A percentile compares a stretch with the other conserved stretches of the same genome.
These are phyloP conservation scores for Cordyceps pruinosa DNA, from an alignment of 2,329 filamentous ascomycete genomes.

Conservation along the genomic window DNA sequence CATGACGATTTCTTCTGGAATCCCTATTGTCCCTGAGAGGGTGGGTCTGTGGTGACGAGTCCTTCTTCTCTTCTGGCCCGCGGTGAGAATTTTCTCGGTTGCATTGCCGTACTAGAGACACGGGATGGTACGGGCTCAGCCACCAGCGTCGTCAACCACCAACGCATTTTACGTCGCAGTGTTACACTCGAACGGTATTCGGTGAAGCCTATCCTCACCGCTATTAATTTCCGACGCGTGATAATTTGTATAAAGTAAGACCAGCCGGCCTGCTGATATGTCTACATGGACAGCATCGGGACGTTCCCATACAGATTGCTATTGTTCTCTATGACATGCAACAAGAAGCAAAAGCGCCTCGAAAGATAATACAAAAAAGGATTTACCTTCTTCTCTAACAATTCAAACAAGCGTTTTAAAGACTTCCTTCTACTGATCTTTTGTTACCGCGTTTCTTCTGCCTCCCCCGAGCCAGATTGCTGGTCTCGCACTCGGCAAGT, in stretches of 20 bases:
- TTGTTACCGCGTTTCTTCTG: neutral
- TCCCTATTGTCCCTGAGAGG: neutral
- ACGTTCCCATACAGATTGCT: no score
- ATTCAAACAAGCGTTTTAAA: no score
- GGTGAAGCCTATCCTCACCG: neutral
- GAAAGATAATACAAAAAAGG: no score
- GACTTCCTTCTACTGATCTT: no score
- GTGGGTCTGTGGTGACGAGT: conserved; percentile 2
- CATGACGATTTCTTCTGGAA: conserved; percentile 4
- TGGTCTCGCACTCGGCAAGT: no score
- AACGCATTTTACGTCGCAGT: neutral
- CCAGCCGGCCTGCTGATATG: no score
- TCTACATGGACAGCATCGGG: no score
- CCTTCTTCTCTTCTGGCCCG: neutral
- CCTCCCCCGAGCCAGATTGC: neutral
- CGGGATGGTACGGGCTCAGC: neutral
- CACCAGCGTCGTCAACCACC: conserved; percentile 6
- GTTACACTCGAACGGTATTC: conserved; percentile 1
- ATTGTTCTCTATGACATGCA: no score
- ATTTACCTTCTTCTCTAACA: no score
- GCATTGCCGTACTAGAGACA: neutral
- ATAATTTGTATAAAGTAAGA: neutral
- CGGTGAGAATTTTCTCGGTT: neutral
- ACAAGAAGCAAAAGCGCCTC: no score
- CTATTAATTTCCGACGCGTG: neutral